phyloP scores from a whole-genome alignment of 352 stramenopile genomes.

The Chrysophaeum taylorii region DNA sequence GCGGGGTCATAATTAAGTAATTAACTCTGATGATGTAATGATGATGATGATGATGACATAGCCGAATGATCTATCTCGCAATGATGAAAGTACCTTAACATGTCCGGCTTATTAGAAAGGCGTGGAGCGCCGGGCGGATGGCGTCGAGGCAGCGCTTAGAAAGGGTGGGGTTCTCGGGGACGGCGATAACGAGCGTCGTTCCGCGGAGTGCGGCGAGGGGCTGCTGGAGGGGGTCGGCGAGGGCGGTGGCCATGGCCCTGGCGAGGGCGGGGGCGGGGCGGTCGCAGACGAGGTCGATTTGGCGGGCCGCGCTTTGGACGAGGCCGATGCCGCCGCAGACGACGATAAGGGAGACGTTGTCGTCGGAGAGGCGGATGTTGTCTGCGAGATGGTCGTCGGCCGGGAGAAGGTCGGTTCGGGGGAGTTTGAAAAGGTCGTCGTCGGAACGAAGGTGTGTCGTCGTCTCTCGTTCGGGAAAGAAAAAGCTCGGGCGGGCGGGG shows the following conservation, averaged over 20 bases:
- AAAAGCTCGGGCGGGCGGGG: too few species aligned
- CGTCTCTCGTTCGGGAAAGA: too few species aligned
- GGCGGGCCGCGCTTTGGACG: constrained; percentile 18
- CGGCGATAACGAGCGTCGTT: background rate
- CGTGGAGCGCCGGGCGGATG: background rate
- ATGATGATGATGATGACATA: too few species aligned
- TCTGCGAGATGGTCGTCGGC: too few species aligned
- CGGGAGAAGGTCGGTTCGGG: too few species aligned
- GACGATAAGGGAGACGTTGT: background rate
- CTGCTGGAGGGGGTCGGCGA: background rate
- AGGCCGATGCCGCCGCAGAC: constrained; percentile 6
- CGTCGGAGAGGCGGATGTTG: constrained; percentile 4
- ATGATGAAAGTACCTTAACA: too few species aligned
- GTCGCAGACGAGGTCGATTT: background rate
- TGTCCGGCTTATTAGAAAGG: too few species aligned
- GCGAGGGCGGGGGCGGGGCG: background rate
- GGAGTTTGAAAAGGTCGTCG: too few species aligned
- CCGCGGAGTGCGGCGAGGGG: background rate
- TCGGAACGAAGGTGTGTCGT: too few species aligned
- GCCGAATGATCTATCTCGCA: too few species aligned
- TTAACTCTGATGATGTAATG: too few species aligned
- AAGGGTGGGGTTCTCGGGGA: background rate
- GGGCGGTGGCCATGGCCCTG: background rate
- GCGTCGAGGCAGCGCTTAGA: background rate
- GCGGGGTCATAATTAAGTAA: too few species aligned